These are phyloP conservation scores for Hypoxylon crocopeplum DNA, from an alignment of 495 filamentous ascomycete species.

Conservation along the genomic window DNA sequence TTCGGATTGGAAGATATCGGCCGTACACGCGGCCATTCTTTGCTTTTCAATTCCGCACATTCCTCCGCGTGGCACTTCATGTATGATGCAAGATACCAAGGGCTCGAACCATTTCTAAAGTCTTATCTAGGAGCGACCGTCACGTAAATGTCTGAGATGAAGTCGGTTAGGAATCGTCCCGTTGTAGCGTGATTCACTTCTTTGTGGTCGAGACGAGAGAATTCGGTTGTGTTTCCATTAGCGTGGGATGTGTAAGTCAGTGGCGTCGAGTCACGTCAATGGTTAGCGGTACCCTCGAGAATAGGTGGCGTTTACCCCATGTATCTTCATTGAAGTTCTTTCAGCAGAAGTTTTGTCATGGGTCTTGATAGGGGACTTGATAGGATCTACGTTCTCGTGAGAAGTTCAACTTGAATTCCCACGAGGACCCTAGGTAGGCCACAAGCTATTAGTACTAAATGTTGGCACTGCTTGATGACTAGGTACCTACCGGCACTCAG, in stretches of 20 bases:
- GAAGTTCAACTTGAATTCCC: not conserved
- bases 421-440: too few relatives aligned
- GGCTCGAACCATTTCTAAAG: conserved; percentile 1
- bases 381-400: not conserved
- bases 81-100: conserved; percentile 3
- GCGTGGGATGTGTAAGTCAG: not conserved
- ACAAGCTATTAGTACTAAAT: too few relatives aligned
- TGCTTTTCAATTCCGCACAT: conserved; percentile 7
- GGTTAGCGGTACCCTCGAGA: too few relatives aligned
- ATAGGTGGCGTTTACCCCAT: not conserved
- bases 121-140: not conserved
- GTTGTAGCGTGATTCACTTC: not conserved
- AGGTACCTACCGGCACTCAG: not conserved
- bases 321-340: not conserved
- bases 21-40: not conserved
- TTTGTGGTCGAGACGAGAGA: not conserved
- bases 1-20: not conserved
- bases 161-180: not conserved
- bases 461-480: too few relatives aligned
- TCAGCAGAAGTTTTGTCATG: not conserved
- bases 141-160: conserved; percentile 16
- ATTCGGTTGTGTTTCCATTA: not conserved
- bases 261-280: not conserved
- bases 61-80: conserved; percentile 8
- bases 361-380: too few relatives aligned